Evolutionary conservation across 495 filamentous ascomycete genomes (phyloP), one percentile per base, ranked within the genome.

Genomic region (Aspergillus sclerotiicarbonarius): DNA sequence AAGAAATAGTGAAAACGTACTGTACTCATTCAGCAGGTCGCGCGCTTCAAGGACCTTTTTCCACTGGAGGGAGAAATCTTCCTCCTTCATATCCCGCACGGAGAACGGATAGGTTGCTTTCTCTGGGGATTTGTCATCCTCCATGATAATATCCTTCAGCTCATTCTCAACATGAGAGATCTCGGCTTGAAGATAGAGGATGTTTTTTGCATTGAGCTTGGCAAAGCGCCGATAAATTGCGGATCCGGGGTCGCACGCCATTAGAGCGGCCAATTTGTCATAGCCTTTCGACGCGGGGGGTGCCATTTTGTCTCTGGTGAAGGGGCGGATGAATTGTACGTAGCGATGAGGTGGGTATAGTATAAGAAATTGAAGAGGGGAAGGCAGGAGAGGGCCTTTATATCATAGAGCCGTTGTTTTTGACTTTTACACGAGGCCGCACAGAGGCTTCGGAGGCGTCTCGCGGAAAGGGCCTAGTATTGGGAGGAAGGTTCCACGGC

Each of bases 21-120:
- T 35, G n/a, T 52, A 52, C 50, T 52, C 35, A 7, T 52, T 33
- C n/a, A 52, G 8, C 13, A 52, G 15, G 10, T 52, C 18, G 19
- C 50, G 9, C 7, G 35, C 35, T 5, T 52, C 50, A 10, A 52
- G 20, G 15, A 52, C n/a, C n/a, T 52, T 52, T 1, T 7, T 8
- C 50, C 50, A 52, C 15, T 52, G 50, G 0, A 10, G 3, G 4
- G 31, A 52, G 0, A 4, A 12, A 2, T 52, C 20, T 0, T 2
- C 29, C 10, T 52, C 1, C 7, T 52, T 33, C 30, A 52, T 9
- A 13, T 37, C 12, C 50, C 50, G 35, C 0, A 52, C 7, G 2
- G 29, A 35, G 0, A 37, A 18, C 3, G 50, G 8, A 19, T 35
- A 52, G n/a, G n/a, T n/a, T 15, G 6, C 31, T 10, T 37, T 33